Percentiles rank a stretch among this genome's conserved stretches.
phyloP scores from a whole-genome alignment of 2,329 filamentous ascomycete species.

The Fusarium succisae region DNA sequence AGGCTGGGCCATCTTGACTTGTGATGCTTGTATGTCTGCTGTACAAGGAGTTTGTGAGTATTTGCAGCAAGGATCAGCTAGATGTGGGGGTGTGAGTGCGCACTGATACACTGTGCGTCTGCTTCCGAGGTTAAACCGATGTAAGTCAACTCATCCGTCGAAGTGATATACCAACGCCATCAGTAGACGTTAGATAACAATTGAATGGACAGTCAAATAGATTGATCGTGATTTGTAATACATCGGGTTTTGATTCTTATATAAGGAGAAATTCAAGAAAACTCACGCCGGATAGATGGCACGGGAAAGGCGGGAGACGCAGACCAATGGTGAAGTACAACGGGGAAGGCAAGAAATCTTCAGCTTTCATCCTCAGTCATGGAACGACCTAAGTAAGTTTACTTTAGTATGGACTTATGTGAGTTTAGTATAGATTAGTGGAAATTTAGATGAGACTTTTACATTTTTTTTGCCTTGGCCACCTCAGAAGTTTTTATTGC shows the following conservation, averaged over 20 bases:
- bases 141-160: background rate
- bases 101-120: background rate
- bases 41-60: slow-evolving; percentile 13
- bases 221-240: background rate
- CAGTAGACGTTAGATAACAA: background rate
- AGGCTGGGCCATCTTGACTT: slow-evolving; percentile 44
- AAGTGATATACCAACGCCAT: background rate
- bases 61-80: slow-evolving; percentile 31
- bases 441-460: no score
- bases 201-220: background rate
- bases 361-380: background rate
- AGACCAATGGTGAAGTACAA: background rate
- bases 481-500: no score
- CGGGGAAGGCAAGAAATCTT: background rate
- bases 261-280: background rate
- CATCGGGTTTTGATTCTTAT: background rate
- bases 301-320: background rate
- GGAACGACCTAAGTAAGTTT: background rate
- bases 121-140: slow-evolving; percentile 30
- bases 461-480: no score
- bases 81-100: slow-evolving; percentile 1
- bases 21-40: background rate
- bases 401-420: no score
- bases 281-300: background rate
- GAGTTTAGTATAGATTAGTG: no score